Base-by-base conservation (phyloP, 768 basidiomycete genomes). In the Podaxis pistillaris region DNA sequence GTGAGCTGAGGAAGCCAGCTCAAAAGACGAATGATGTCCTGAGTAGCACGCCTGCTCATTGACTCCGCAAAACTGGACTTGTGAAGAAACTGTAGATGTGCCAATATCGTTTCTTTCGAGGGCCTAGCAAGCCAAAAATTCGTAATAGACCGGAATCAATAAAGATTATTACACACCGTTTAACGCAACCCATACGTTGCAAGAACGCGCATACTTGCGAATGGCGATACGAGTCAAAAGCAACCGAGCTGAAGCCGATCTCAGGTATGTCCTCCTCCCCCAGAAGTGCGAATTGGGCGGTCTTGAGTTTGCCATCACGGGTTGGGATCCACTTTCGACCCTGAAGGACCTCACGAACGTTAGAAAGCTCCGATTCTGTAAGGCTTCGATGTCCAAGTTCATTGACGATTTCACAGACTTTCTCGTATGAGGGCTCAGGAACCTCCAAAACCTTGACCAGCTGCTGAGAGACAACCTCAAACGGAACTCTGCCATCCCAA, bases 311-410 rank as follows among this genome's bases (percentile, higher is more conserved):
- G 0, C 58, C 59, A 24, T 55, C 63, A 0, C 66, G 66, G 12
- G 75, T 72, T 1, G 79, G 80, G n/a, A 81, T 71, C 79, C 80
- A 81, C n/a, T 60, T 51, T 1, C 62, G 66, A 15, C 65, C 64
- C 1, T 46, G 51, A 19, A 74, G 69, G 7, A 66, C 55, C 1
- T 9, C 11, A 13, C 58, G 58, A 7, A 79, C 59, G 5, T 19
- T 4, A 1, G 36, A 19, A 15, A 71, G 36, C 7, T 76, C 67
- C 0, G 41, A 55, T 3, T 66, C 61, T 1, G 44, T 63, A 30
- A 73, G 65, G 3, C 53, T 12, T 5, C 76, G 69, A 8, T 49
- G 38, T 13, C 73, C 70, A 5, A 79, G 62, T 49, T 78, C 73
- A 47, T 70, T 70, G 62, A 78, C 63, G 22, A 80, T 65, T 22